Evolutionary conservation across 2,329 filamentous ascomycete species (phyloP).

Genomic region (Cercospora sp.): DNA sequence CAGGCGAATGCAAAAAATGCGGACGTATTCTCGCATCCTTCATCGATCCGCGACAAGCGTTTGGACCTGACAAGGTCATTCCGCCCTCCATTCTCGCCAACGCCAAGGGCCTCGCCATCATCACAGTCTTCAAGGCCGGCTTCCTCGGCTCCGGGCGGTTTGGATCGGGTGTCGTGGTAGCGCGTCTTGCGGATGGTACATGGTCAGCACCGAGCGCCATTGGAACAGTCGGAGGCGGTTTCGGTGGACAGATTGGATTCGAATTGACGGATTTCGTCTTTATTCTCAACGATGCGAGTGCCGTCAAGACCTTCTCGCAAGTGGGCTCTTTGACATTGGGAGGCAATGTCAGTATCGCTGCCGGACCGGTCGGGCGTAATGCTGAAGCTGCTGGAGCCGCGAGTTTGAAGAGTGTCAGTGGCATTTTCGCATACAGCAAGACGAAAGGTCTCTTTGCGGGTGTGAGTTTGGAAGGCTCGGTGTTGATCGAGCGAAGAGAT

Average conservation of each 20-base stretch:
- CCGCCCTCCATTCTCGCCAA: conserved; percentile 84
- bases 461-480: conserved; percentile 89
- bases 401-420: conserved; percentile 82
- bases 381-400: conserved; percentile 94
- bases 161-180: conserved; percentile 78
- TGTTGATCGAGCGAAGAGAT: conserved; percentile 90
- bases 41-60: conserved; percentile 87
- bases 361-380: conserved; percentile 89
- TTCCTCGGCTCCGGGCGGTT: conserved; percentile 82
- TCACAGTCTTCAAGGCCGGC: conserved; percentile 83
- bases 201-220: conserved; percentile 85
- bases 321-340: conserved; percentile 87
- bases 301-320: conserved; percentile 92
- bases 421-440: conserved; percentile 95
- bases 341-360: conserved; percentile 93
- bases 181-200: conserved; percentile 70
- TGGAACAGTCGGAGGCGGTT: conserved; percentile 75
- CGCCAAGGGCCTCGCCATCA: conserved; percentile 86
- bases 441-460: conserved; percentile 97
- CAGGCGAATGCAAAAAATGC: conserved; percentile 97
- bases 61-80: conserved; percentile 96
- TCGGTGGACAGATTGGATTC: conserved; percentile 83
- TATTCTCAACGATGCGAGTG: conserved; percentile 87
- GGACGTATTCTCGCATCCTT: conserved; percentile 94
- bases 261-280: conserved; percentile 95